phyloP scores from a whole-genome alignment of 768 basidiomycete species.

The Suillus tomentosus region DNA sequence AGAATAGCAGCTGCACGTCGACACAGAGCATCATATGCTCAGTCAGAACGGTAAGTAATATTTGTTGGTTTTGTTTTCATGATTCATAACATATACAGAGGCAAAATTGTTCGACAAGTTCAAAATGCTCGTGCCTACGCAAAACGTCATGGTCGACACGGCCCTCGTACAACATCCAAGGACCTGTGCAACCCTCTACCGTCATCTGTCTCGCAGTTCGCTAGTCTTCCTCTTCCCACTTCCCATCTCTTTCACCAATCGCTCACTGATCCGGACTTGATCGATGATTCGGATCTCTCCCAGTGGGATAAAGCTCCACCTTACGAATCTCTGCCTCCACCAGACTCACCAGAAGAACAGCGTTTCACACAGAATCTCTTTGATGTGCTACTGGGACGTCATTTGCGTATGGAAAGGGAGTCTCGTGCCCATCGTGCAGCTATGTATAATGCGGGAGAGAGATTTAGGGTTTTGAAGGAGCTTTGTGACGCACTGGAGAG shows the following conservation, averaged over 20 bases:
- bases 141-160: too few relatives aligned
- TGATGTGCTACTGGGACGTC: background rate
- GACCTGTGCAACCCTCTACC: too few relatives aligned
- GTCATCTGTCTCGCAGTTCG: background rate
- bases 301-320: constrained; percentile 8
- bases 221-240: background rate
- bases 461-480: background rate
- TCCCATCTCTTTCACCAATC: constrained; percentile 1
- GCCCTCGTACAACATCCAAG: too few relatives aligned
- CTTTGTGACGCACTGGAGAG: background rate
- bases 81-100: too few relatives aligned
- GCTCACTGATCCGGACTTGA: background rate
- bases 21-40: too few relatives aligned
- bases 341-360: background rate
- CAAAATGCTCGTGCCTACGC: too few relatives aligned
- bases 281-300: constrained; percentile 1
- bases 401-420: background rate
- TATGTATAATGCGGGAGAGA: background rate
- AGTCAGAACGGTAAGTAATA: too few relatives aligned
- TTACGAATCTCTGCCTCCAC: background rate
- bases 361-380: background rate
- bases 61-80: too few relatives aligned
- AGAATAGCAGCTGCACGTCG: too few relatives aligned
- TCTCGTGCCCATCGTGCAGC: background rate
- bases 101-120: too few relatives aligned